phyloP scores from a whole-genome alignment of 495 filamentous ascomycete species.

The Penicillium coffeae region DNA sequence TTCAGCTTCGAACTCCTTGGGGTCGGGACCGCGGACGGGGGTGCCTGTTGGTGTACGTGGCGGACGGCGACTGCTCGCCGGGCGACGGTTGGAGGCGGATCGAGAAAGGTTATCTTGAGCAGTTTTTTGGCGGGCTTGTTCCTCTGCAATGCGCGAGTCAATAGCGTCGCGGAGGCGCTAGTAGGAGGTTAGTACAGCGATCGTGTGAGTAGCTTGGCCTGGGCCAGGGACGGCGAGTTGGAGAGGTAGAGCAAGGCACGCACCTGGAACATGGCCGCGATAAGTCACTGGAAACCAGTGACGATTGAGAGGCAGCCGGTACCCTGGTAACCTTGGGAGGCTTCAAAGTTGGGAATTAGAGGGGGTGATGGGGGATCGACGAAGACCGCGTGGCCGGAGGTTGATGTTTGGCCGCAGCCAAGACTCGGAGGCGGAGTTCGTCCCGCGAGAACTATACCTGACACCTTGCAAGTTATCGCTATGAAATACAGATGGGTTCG shows the following conservation, averaged over 20 bases:
- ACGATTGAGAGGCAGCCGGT: constrained; percentile 20
- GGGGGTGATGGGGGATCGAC: constrained; percentile 1
- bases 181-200: constrained; percentile 4
- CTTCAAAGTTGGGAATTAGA: constrained; percentile 16
- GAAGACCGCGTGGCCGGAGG: background rate
- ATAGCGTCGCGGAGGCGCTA: constrained; percentile 84
- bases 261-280: constrained; percentile 50
- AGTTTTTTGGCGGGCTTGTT: constrained; percentile 73
- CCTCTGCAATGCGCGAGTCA: constrained; percentile 81
- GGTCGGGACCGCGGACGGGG: constrained; percentile 63
- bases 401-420: background rate
- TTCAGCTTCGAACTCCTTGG: constrained; percentile 76
- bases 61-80: constrained; percentile 48
- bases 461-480: background rate
- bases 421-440: constrained; percentile 2
- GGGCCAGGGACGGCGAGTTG: background rate
- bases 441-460: background rate
- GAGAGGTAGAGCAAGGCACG: constrained; percentile 2
- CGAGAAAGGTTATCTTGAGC: constrained; percentile 46
- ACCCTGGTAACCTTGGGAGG: constrained; percentile 15
- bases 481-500: too few relatives aligned
- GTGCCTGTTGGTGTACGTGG: constrained; percentile 52
- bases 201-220: background rate
- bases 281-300: constrained; percentile 32
- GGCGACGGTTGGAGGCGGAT: constrained; percentile 48